Evolutionary conservation across 1,284 basidiomycete genomes (phyloP), one percentile per base, ranked within the genome.

Genomic region (Peniophora sp.): DNA sequence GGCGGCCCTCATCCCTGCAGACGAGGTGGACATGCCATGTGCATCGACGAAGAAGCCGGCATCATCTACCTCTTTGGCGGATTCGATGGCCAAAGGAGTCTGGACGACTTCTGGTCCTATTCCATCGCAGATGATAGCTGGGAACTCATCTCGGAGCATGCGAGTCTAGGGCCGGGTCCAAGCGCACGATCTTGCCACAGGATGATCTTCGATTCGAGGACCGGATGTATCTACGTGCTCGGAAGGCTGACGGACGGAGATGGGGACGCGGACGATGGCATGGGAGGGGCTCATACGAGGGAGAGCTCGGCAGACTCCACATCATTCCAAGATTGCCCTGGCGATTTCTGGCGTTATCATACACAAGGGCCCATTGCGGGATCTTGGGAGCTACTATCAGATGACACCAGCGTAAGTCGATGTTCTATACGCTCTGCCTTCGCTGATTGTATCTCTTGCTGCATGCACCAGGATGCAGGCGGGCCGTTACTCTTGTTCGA

Each of bases 21-120:
- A 47, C 77, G 89, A 1, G 87, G 89, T 17, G 90, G 89, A 0
- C 88, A 92, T 57, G 82, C 87, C 22, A 89, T 91, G 85, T 89
- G 85, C 58, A 77, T 92, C 55, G 89, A 92, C 61, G 68, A 76
- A 25, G 71, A 74, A 11, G 74, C 76, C 36, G 77, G 79, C 3
- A 65, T 77, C 44, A 79, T 91, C 12, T 92, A 91, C 61, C 71
- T 92, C 16, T 81, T 89, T 53, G 90, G 90, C 1, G 90, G 90
- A 0, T 92, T 83, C 80, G 79, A 90, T 56, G 89, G 90, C 2
- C 65, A 76, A 52, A 82, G 75, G 53, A 82, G 79, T 52, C 69
- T 92, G 14, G 83, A 86, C 56, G 90, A 93, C 62, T 83, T 92
- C 53, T 92, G 89, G 89, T 73, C 75, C 41, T 92, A 88, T 63